Evolutionary conservation across 2,329 filamentous ascomycete species (phyloP), one percentile per base, ranked within the genome.

Genomic region (Phialocephala sp.): DNA sequence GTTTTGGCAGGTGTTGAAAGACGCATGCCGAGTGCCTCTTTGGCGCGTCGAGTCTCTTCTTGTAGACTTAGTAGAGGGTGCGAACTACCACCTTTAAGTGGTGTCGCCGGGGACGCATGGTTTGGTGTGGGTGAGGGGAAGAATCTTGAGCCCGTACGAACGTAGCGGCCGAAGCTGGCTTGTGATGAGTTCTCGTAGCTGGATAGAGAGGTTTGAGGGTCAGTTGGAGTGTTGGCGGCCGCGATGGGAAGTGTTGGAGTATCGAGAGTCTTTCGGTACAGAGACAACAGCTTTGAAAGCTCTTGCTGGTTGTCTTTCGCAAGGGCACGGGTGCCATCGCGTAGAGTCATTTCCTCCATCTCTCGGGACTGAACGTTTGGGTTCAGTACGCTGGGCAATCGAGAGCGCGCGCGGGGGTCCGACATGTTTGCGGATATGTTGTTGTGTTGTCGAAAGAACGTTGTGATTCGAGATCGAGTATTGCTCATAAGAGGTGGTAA

Each of bases 21-120:
- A 27, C 11, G 9, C 50, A 54, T 54, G 1, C 50, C 50, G 4
- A 54, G 18, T 4, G 50, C 50, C 18, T 54, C 24, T 18, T 35
- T 54, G 12, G 50, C 50, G 22, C 50, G 50, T 54, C 50, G 50
- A 11, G 50, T 24, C n/a, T 54, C 50, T 27, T 54, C 50, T 54
- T 54, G 24, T 32, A 32, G 6, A 6, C 27, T 32, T 32, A 32
- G 27, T 32, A 32, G 27, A 32, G 27, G 27, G 27, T 32, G 27
- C 3, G 3, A 32, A 32, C 6, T 32, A 32, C 27, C 27, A 6
- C 27, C 27, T 32, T 32, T 32, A 3, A 3, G 27, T 6, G 27
- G 27, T 6, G 27, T 32, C 27, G 27, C 27, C 6, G 27, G 27
- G 27, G 27, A 32, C 3, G 27, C 27, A 32, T 32, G 27, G 3